These are phyloP conservation scores for Russula foetens DNA, from an alignment of 768 basidiomycete genomes.

Conservation along the genomic window DNA sequence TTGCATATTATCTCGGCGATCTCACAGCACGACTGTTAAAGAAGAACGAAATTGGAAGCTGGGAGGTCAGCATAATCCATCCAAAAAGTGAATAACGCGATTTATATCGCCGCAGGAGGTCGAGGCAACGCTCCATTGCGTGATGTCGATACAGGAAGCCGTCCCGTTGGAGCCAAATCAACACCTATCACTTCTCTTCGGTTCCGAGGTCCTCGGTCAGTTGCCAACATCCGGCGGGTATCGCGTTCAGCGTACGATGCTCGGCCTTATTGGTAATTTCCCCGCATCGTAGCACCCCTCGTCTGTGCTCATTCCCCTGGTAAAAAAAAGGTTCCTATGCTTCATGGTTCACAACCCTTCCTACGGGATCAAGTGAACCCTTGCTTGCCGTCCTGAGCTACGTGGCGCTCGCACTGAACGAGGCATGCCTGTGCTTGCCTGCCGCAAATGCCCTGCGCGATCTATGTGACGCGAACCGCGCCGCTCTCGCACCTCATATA, in stretches of 20 bases:
- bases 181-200: constrained; percentile 59
- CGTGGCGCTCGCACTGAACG: constrained; percentile 62
- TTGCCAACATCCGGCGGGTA: constrained; percentile 57
- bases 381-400: constrained; percentile 61
- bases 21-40: constrained; percentile 46
- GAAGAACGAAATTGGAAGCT: constrained; percentile 40
- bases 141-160: constrained; percentile 84
- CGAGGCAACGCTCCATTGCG: constrained; percentile 80
- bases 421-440: constrained; percentile 52
- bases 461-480: constrained; percentile 83
- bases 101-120: constrained; percentile 48
- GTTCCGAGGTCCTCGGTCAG: constrained; percentile 57
- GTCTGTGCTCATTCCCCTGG: not conserved
- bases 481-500: constrained; percentile 77
- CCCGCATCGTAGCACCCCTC: not conserved
- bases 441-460: constrained; percentile 81
- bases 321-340: constrained; percentile 53
- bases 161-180: constrained; percentile 50
- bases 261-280: constrained; percentile 63
- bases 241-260: constrained; percentile 63
- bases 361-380: constrained; percentile 29
- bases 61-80: constrained; percentile 54
- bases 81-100: not conserved
- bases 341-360: constrained; percentile 66
- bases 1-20: constrained; percentile 59